These are phyloP conservation scores for Hypocreales sp. DNA, from an alignment of 2,329 filamentous ascomycete species.

Conservation along the genomic window DNA sequence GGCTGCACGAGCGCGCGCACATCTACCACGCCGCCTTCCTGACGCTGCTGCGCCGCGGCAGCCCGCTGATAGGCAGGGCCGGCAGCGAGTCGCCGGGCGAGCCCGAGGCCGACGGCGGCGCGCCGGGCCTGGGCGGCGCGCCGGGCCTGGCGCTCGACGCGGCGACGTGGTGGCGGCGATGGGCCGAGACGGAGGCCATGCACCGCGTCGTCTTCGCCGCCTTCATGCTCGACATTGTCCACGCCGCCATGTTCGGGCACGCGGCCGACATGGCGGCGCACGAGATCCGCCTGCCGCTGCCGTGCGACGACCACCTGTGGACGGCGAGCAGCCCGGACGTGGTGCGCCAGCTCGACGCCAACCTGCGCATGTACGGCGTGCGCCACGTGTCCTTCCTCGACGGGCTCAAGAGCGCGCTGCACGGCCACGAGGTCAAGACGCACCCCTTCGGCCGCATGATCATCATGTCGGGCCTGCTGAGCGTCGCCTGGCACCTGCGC, in stretches of 20 bases:
- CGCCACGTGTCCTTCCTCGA: constrained; percentile 71
- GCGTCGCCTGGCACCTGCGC: constrained; percentile 82
- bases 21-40: constrained; percentile 81
- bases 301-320: constrained; percentile 81
- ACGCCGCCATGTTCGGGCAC: constrained; percentile 88
- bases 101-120: constrained; percentile 5
- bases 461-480: constrained; percentile 80
- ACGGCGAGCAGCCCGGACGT: constrained; percentile 63
- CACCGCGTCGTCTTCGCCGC: constrained; percentile 75
- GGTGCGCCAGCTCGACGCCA: constrained; percentile 62
- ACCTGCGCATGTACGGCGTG: constrained; percentile 61
- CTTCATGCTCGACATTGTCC: constrained; percentile 78
- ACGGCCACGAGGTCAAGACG: constrained; percentile 65
- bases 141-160: constrained; percentile 19
- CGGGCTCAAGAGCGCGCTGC: constrained; percentile 68
- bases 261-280: constrained; percentile 82
- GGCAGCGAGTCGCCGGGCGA: constrained; percentile 67
- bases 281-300: constrained; percentile 71
- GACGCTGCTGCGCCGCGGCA: constrained; percentile 71
- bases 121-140: constrained; percentile 20
- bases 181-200: constrained; percentile 82
- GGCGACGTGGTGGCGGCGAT: constrained; percentile 60
- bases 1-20: constrained; percentile 73
- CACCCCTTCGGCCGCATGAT: constrained; percentile 83
- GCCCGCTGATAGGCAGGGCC: constrained; percentile 67